Conservation (phyloP, 148 eudicot genomes). For the Silene uniflora region DNA sequence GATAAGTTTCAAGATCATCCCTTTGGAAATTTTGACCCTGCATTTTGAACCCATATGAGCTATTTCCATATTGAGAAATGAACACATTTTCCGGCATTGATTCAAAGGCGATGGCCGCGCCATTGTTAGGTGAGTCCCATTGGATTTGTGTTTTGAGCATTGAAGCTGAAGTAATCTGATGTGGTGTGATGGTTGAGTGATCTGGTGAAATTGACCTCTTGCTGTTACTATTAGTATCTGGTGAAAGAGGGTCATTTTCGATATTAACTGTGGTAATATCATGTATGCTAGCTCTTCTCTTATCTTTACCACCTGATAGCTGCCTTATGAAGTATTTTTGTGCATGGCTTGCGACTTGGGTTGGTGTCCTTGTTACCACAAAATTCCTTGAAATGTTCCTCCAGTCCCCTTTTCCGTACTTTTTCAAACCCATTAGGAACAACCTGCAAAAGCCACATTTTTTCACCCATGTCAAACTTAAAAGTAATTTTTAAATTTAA, state of each 20-base stretch:
- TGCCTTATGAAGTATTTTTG: constrained; percentile 95
- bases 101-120: constrained; percentile 33
- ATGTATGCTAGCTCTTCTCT: constrained; percentile 91
- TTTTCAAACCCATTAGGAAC: constrained; percentile 87
- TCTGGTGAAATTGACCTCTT: constrained; percentile 45
- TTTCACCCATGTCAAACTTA: constrained; percentile 22
- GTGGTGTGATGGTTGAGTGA: constrained; percentile 38
- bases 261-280: constrained; percentile 88
- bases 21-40: constrained; percentile 42
- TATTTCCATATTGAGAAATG: constrained; percentile 40
- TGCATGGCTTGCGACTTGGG: constrained; percentile 99
- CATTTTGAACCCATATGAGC: constrained; percentile 43
- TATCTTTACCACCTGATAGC: constrained; percentile 89
- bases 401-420: constrained; percentile 99
- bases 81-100: constrained; percentile 40
- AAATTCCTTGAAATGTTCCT: constrained; percentile 91
- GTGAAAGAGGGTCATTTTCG: constrained; percentile 52
- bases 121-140: constrained; percentile 55
- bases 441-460: constrained; percentile 42
- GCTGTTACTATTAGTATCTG: constrained; percentile 38
- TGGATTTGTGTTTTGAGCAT: constrained; percentile 38
- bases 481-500: too few species aligned
- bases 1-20: constrained; percentile 32
- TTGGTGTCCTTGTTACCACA: constrained; percentile 87
- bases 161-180: constrained; percentile 28